Evolutionary conservation across 805 yeast species (phyloP).

Genomic region (Starmerella potacharoeniae): DNA sequence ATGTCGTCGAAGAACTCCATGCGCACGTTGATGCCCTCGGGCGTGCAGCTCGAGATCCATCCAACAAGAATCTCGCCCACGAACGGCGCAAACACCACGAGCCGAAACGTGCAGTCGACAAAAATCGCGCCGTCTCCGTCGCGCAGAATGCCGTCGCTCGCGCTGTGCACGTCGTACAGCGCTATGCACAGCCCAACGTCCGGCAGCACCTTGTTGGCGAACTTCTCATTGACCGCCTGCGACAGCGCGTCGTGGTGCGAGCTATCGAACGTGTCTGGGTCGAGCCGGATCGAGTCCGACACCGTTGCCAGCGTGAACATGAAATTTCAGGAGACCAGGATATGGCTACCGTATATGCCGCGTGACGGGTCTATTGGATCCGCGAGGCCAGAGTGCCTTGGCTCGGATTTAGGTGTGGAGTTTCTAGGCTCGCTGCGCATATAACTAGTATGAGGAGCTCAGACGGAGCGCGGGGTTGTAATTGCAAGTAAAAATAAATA

Average conservation of each 20-base stretch:
- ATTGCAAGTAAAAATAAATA: no score
- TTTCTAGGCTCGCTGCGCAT: no score
- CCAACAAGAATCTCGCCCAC: slow-evolving; percentile 89
- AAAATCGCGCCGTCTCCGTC: slow-evolving; percentile 93
- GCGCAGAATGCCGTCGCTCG: slow-evolving; percentile 76
- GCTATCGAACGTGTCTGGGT: slow-evolving; percentile 70
- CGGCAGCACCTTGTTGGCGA: slow-evolving; percentile 72
- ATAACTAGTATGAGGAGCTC: no score
- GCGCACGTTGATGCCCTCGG: slow-evolving; percentile 73
- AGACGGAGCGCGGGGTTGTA: no score
- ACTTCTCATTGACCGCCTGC: slow-evolving; percentile 73
- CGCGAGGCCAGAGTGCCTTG: no score
- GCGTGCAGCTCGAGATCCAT: slow-evolving; percentile 79
- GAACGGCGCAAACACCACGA: slow-evolving; percentile 83
- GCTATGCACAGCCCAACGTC: slow-evolving; percentile 76
- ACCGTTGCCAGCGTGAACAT: slow-evolving; percentile 82
- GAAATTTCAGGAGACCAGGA: not conserved
- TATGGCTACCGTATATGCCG: not conserved
- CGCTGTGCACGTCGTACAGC: slow-evolving; percentile 70
- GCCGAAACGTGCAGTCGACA: slow-evolving; percentile 57
- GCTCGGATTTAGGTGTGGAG: no score
- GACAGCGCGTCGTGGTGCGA: slow-evolving; percentile 62
- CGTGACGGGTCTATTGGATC: no score
- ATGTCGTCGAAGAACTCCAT: slow-evolving; percentile 88
- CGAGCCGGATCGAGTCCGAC: slow-evolving; percentile 75